Base-by-base conservation (phyloP, 2,329 filamentous ascomycete genomes). In the Botrytis hyacinthi region DNA sequence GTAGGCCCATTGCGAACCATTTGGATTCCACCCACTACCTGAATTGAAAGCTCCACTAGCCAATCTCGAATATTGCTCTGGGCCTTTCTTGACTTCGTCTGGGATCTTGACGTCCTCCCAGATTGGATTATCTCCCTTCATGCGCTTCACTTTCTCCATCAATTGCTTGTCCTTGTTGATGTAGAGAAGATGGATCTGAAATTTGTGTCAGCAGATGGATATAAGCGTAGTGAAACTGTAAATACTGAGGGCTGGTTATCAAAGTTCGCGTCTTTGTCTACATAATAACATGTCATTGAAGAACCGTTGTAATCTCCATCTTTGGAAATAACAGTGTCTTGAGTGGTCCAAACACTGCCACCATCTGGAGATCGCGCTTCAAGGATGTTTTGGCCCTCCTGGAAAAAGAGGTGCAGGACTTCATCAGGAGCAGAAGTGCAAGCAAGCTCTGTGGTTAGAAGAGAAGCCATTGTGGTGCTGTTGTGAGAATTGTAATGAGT, bases 121-220 rank as follows among this genome's bases (percentile, higher is more conserved):
- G 26, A 66, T 44, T 22, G 70, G 46, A 54, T 72, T 66, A 4
- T 72, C 70, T 1, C 35, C 61, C 35, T 42, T 57, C 70, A 66
- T 72, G 20, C 70, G 60, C 61, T 72, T 72, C 5, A 72, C 46
- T 51, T 66, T 66, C 29, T 72, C 70, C 35, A 26, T 26, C n/a
- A 72, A 18, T 5, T 66, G 18, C 35, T 42, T 42, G 20, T 51
- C 29, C 26, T 40, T 26, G 29, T 72, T 72, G 4, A 67, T 66
- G 60, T 72, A 72, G 12, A 72, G 37, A 29, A 72, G 60, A 72
- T 72, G 70, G 32, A 72, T 72, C 70, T 72, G 32, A 20, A n/a
- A 22, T 14, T 8, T 14, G 26, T 42, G 29, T 72, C n/a, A 72
- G 70, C 20, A 29, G 16, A 42, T 54, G 4, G 3, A 66, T n/a